A percentile compares a stretch with the other conserved stretches of the same genome.
Conservation (phyloP, 805 yeast species). For the Starmera caribaea region DNA sequence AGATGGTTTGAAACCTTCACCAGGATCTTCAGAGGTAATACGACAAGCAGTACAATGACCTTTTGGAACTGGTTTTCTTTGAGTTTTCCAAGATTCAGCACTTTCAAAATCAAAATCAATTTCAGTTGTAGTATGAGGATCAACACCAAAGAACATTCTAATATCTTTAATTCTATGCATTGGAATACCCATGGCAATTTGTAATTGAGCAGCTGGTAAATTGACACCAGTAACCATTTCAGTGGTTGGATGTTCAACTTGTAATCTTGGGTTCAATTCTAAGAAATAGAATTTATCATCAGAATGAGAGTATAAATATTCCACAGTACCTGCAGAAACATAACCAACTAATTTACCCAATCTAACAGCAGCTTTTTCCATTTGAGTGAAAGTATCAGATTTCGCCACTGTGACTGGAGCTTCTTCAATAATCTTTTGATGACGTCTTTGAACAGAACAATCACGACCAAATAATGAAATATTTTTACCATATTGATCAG, state of each 20-base stretch:
- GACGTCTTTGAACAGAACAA: constrained; percentile 99
- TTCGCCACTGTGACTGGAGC: constrained; percentile 97
- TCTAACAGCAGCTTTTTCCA: constrained; percentile 98
- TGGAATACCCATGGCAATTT: constrained; percentile 99
- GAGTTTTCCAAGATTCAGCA: constrained; percentile 62
- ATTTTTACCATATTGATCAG: constrained; percentile 97
- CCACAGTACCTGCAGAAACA: constrained; percentile 99
- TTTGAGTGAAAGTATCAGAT: constrained; percentile 70
- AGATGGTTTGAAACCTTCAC: constrained; percentile 98
- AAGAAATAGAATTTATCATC: constrained; percentile 94
- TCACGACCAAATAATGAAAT: constrained; percentile 97
- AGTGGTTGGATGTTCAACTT: constrained; percentile 99
- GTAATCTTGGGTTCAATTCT: constrained; percentile 96
- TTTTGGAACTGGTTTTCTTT: constrained; percentile 89
- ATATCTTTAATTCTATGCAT: constrained; percentile 91
- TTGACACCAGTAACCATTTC: constrained; percentile 99
- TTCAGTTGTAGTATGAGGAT: constrained; percentile 84
- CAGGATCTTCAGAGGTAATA: constrained; percentile 98
- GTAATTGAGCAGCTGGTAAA: constrained; percentile 96
- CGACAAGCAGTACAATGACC: constrained; percentile 99
- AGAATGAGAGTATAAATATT: constrained; percentile 86
- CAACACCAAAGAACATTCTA: constrained; percentile 87
- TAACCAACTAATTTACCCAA: constrained; percentile 95
- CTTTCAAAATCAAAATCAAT: constrained; percentile 85
- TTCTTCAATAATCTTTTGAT: constrained; percentile 97